Evolutionary conservation across 352 stramenopile genomes (phyloP).

Genomic region (Phytopythium ostracodes): DNA sequence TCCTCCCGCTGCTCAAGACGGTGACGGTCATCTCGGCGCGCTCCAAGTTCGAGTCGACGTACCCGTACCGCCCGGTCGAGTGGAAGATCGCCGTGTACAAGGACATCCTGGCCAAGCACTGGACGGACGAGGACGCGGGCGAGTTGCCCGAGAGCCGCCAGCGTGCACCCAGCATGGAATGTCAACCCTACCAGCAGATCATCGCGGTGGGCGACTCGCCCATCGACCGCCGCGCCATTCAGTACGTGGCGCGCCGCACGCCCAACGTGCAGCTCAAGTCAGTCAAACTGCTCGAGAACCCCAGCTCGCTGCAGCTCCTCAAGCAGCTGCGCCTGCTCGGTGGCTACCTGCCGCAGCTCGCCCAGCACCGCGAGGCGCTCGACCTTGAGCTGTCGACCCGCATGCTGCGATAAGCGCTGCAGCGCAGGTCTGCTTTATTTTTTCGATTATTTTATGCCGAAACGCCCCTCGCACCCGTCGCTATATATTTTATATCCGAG

Average conservation of each 20-base stretch:
- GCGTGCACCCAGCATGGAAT: slow-evolving; percentile 16
- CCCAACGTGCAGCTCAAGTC: slow-evolving; percentile 61
- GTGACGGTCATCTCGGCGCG: slow-evolving; percentile 70
- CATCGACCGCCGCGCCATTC: slow-evolving; percentile 65
- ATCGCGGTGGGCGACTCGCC: slow-evolving; percentile 72
- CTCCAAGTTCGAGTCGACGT: slow-evolving; percentile 51
- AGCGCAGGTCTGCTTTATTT: background rate
- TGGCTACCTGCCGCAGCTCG: slow-evolving; percentile 63
- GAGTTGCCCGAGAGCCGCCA: slow-evolving; percentile 16
- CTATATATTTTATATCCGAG: slow-evolving; percentile 1
- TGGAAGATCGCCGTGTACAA: slow-evolving; percentile 79
- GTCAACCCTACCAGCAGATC: slow-evolving; percentile 36
- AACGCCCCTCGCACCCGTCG: background rate
- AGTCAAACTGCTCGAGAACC: slow-evolving; percentile 76
- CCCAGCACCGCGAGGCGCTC: slow-evolving; percentile 50
- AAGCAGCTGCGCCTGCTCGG: slow-evolving; percentile 63
- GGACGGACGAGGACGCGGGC: background rate
- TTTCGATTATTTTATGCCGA: background rate
- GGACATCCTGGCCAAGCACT: slow-evolving; percentile 43
- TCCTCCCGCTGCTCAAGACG: slow-evolving; percentile 45
- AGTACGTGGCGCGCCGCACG: slow-evolving; percentile 52
- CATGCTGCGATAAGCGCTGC: slow-evolving; percentile 50
- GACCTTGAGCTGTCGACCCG: slow-evolving; percentile 69
- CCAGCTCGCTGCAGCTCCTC: slow-evolving; percentile 65
- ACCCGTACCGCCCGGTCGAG: slow-evolving; percentile 57